A percentile compares a stretch with the other conserved stretches of the same genome.
Conservation (phyloP, 2,329 filamentous ascomycete species). For the Colletotrichum zoysiae region DNA sequence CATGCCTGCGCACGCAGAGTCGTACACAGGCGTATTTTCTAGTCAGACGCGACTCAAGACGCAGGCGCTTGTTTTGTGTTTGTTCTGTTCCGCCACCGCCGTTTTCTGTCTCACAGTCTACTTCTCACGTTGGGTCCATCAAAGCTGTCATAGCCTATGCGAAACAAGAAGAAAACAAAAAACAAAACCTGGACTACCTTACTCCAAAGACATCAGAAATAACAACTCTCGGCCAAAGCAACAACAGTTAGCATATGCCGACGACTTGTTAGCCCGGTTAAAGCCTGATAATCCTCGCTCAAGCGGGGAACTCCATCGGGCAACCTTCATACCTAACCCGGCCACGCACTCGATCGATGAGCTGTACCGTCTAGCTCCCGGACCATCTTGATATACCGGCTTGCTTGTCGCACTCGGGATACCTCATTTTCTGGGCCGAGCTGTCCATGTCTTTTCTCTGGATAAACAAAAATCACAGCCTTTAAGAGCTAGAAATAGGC, state of each 20-base stretch:
- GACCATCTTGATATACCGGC: neutral
- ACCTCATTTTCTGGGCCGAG: neutral
- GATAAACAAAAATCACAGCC: neutral
- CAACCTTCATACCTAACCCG: neutral
- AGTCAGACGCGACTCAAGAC: conserved; percentile 34
- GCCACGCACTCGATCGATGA: neutral
- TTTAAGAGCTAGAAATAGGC: neutral
- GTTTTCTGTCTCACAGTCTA: conserved; percentile 19
- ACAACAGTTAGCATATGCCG: neutral
- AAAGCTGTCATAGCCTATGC: conserved; percentile 1
- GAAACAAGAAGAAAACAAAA: too few relatives aligned
- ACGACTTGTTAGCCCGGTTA: neutral
- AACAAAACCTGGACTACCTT: too few relatives aligned
- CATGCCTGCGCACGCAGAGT: neutral
- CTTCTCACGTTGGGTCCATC: conserved; percentile 5
- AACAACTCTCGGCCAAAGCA: too few relatives aligned
- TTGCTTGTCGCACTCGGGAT: neutral
- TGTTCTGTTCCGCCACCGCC: conserved; percentile 19
- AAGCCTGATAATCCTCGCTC: neutral
- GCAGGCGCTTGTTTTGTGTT: conserved; percentile 31
- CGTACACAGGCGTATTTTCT: conserved; percentile 11
- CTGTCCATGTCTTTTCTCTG: neutral
- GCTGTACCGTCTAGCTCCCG: neutral
- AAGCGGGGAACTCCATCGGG: neutral
- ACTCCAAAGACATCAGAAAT: too few relatives aligned